Evolutionary conservation across 2,329 filamentous ascomycete genomes (phyloP).

Genomic region (Plenodomus tracheiphilus): DNA sequence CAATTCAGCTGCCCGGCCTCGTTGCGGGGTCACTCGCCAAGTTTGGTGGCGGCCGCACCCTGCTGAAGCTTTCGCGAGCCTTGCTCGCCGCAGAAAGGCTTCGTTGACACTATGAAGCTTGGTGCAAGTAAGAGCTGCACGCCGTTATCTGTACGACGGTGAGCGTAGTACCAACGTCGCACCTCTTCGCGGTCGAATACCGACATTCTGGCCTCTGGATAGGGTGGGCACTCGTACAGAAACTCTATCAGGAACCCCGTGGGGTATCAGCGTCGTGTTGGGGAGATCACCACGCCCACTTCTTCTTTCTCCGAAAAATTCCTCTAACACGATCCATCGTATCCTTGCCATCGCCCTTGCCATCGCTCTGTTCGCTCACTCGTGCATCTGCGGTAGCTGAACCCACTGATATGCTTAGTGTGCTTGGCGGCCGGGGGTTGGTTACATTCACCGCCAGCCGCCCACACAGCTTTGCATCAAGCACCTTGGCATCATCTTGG

Average conservation of each 20-base stretch:
- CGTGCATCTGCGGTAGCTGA: conserved; percentile 14
- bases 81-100: conserved; percentile 22
- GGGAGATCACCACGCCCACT: conserved; percentile 24
- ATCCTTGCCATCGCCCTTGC: conserved; percentile 16
- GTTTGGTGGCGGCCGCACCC: conserved; percentile 25
- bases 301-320: conserved; percentile 6
- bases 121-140: no score
- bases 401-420: conserved; percentile 28
- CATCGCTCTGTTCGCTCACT: conserved; percentile 23
- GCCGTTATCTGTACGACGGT: not conserved
- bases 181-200: not conserved
- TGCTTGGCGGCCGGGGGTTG: conserved; percentile 26
- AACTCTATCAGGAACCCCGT: conserved; percentile 21
- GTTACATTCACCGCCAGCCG: conserved; percentile 31
- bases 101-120: conserved; percentile 30
- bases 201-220: not conserved
- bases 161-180: conserved; percentile 3
- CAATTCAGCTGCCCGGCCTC: conserved; percentile 8
- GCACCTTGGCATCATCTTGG: conserved; percentile 39
- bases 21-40: conserved; percentile 31
- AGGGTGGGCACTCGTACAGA: not conserved
- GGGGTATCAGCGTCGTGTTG: conserved; percentile 20
- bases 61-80: conserved; percentile 25
- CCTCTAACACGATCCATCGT: conserved; percentile 17
- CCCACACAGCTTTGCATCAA: conserved; percentile 13